Evolutionary conservation across 805 yeast species (phyloP).

Genomic region (baker's yeast (Saccharomyces cerevisiae)): DNA sequence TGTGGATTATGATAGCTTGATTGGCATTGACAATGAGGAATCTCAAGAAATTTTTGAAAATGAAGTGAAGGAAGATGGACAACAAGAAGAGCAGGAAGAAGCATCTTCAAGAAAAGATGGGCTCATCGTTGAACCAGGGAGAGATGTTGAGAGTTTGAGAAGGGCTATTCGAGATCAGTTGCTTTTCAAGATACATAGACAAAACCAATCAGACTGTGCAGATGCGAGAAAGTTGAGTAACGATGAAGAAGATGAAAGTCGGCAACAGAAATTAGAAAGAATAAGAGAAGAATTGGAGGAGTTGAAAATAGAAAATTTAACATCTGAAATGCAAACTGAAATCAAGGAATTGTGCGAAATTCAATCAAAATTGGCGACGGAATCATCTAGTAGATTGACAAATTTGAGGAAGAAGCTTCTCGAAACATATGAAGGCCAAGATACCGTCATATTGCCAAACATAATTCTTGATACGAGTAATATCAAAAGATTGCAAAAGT

Average conservation of each 20-base stretch:
- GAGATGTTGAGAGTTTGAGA: background rate
- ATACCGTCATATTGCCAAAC: background rate
- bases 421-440: background rate
- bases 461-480: background rate
- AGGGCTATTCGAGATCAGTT: background rate
- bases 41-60: background rate
- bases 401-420: background rate
- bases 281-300: background rate
- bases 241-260: background rate
- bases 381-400: background rate
- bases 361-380: background rate
- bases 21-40: background rate
- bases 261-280: background rate
- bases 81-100: background rate
- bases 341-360: background rate
- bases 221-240: background rate
- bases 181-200: background rate
- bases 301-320: background rate
- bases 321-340: background rate
- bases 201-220: background rate
- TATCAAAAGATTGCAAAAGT: constrained; percentile 4
- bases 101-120: background rate
- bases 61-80: background rate
- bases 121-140: background rate
- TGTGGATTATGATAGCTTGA: background rate